Evolutionary conservation across 768 basidiomycete species (phyloP).

Genomic region (Lactarius quietus): DNA sequence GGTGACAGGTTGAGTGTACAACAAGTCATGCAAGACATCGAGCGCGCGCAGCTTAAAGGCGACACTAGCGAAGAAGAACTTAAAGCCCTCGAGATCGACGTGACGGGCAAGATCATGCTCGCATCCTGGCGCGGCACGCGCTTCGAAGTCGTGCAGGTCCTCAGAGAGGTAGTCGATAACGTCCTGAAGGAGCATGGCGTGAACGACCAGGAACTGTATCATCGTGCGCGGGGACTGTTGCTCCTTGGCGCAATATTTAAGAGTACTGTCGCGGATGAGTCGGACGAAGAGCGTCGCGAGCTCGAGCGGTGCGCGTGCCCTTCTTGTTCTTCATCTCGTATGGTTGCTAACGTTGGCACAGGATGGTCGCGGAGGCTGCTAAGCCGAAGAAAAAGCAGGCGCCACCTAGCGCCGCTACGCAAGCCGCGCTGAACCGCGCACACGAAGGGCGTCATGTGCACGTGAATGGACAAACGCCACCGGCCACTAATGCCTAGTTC

Average conservation of each 20-base stretch:
- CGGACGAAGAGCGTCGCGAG: slow-evolving; percentile 91
- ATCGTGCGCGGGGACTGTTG: slow-evolving; percentile 87
- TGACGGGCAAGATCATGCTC: slow-evolving; percentile 93
- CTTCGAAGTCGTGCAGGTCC: slow-evolving; percentile 88
- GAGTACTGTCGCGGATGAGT: slow-evolving; percentile 76
- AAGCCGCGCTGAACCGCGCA: slow-evolving; percentile 13
- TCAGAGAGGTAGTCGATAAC: slow-evolving; percentile 81
- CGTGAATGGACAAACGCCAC: slow-evolving; percentile 7
- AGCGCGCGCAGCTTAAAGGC: slow-evolving; percentile 84
- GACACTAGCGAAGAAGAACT: slow-evolving; percentile 84
- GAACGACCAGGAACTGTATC: slow-evolving; percentile 65
- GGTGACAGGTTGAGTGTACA: slow-evolving; percentile 61
- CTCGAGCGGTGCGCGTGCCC: slow-evolving; percentile 71
- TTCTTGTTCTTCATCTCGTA: background rate
- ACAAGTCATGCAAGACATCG: slow-evolving; percentile 86
- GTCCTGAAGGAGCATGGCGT: slow-evolving; percentile 79
- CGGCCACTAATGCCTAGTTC: background rate
- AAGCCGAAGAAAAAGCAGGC: slow-evolving; percentile 49
- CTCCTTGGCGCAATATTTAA: slow-evolving; percentile 91
- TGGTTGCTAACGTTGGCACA: slow-evolving; percentile 34
- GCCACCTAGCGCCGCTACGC: slow-evolving; percentile 11
- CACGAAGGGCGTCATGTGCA: slow-evolving; percentile 2
- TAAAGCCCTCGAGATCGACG: slow-evolving; percentile 82
- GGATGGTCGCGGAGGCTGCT: slow-evolving; percentile 86
- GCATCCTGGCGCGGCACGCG: slow-evolving; percentile 98